A percentile compares a stretch with the other conserved stretches of the same genome.
Conservation (phyloP, 228 moss, liverwort and hornwort species). For the Sphagnum magellanicum region DNA sequence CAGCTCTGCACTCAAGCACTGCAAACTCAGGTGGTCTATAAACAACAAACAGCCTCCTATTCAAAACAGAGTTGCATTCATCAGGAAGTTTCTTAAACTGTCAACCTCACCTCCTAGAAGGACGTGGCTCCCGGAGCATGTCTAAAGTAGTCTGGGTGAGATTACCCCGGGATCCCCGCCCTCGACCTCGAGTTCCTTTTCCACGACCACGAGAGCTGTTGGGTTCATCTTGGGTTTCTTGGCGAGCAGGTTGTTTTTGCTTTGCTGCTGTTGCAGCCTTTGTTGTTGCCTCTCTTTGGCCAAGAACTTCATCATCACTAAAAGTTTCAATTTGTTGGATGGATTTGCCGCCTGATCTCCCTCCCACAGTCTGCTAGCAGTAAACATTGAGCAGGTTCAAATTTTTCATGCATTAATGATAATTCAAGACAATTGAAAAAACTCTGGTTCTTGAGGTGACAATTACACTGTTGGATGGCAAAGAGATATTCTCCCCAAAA, state of each 20-base stretch:
- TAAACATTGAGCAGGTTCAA: neutral
- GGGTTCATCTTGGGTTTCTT: constrained; percentile 27
- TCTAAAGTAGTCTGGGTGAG: constrained; percentile 84
- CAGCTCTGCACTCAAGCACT: constrained; percentile 19
- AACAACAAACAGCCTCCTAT: neutral
- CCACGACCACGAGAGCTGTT: constrained; percentile 46
- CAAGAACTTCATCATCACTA: constrained; percentile 61
- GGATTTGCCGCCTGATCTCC: constrained; percentile 4
- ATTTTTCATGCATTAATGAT: no score
- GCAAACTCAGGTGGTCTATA: neutral
- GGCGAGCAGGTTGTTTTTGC: constrained; percentile 41
- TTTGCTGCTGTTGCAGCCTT: constrained; percentile 27
- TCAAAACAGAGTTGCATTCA: neutral
- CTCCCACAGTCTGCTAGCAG: neutral
- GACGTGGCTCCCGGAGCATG: constrained; percentile 38
- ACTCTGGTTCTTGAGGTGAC: neutral
- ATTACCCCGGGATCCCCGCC: constrained; percentile 61
- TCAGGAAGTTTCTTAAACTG: neutral
- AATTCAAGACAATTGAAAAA: neutral
- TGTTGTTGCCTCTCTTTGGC: constrained; percentile 9
- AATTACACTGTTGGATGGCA: neutral
- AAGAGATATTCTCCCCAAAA: neutral
- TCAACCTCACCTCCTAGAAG: constrained; percentile 39
- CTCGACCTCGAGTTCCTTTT: constrained; percentile 54
- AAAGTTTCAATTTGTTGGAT: constrained; percentile 44